phyloP scores from a whole-genome alignment of 2,329 filamentous ascomycete species.

The Lecanosticta acicola region DNA sequence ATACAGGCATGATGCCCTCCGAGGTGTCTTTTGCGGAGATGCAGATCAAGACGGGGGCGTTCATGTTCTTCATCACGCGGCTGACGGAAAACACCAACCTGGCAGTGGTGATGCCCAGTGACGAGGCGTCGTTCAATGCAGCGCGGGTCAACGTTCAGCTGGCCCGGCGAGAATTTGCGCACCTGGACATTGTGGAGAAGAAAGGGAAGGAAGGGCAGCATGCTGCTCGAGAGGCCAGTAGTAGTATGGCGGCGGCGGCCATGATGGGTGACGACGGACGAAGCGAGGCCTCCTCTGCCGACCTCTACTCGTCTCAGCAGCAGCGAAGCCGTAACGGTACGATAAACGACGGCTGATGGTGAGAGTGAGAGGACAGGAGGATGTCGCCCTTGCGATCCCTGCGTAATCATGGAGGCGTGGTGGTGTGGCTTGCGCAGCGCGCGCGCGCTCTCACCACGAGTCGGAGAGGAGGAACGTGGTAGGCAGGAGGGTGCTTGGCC shows the following conservation, averaged over 20 bases:
- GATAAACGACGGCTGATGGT: background rate
- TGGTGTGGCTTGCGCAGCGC: background rate
- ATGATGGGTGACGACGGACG: background rate
- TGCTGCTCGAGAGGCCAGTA: background rate
- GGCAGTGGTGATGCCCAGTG: constrained; percentile 82
- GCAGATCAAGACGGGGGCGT: constrained; percentile 72
- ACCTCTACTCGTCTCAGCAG: background rate
- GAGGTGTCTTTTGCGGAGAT: constrained; percentile 76
- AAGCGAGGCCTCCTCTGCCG: background rate
- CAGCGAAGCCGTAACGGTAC: background rate
- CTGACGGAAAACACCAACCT: constrained; percentile 98
- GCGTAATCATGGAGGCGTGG: background rate
- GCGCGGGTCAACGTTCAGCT: constrained; percentile 87
- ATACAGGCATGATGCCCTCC: constrained; percentile 73
- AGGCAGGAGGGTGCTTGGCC: background rate
- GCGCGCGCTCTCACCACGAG: background rate
- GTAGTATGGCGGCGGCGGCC: background rate
- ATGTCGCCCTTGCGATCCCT: background rate
- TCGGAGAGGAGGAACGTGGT: background rate
- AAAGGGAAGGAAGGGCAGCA: constrained; percentile 24
- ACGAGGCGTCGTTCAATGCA: constrained; percentile 85
- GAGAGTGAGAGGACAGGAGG: background rate
- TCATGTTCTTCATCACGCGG: constrained; percentile 91
- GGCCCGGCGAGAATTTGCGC: constrained; percentile 73
- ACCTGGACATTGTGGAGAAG: constrained; percentile 47